phyloP scores from a whole-genome alignment of 768 basidiomycete species.

The Russula sp. region DNA sequence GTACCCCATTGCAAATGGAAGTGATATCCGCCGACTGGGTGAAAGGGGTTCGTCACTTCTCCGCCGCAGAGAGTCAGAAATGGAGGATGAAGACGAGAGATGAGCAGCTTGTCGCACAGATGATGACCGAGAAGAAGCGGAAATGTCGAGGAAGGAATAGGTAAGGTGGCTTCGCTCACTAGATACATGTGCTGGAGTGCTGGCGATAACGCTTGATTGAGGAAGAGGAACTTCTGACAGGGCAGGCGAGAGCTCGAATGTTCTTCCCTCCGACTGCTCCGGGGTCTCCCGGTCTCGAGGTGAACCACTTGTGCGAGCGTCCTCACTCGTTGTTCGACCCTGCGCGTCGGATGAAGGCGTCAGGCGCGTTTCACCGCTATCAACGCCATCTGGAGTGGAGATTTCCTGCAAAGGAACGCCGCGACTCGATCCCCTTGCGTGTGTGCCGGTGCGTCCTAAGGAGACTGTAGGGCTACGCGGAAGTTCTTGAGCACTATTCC shows the following conservation, averaged over 20 bases:
- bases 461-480: slow-evolving; percentile 25
- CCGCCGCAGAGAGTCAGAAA: slow-evolving; percentile 11
- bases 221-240: not conserved
- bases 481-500: slow-evolving; percentile 22
- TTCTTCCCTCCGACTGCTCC: not conserved
- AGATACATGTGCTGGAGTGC: not conserved
- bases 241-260: slow-evolving; percentile 11
- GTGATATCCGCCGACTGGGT: slow-evolving; percentile 18
- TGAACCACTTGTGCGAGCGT: not conserved
- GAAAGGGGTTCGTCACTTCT: slow-evolving; percentile 1
- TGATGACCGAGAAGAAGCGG: slow-evolving; percentile 19
- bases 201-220: not conserved
- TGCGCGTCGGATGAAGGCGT: slow-evolving; percentile 10
- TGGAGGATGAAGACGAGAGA: slow-evolving; percentile 14
- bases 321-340: not conserved
- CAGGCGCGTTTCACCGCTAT: not conserved
- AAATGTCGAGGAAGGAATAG: slow-evolving; percentile 24
- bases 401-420: slow-evolving; percentile 19
- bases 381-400: slow-evolving; percentile 5
- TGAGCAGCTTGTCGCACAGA: not conserved
- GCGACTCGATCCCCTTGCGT: slow-evolving; percentile 20
- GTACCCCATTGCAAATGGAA: slow-evolving; percentile 22
- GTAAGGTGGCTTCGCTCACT: slow-evolving; percentile 10
- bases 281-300: slow-evolving; percentile 3
- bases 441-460: slow-evolving; percentile 16